Conservation (phyloP, 2,329 filamentous ascomycete genomes). For the Alternaria hordeiaustralica region DNA sequence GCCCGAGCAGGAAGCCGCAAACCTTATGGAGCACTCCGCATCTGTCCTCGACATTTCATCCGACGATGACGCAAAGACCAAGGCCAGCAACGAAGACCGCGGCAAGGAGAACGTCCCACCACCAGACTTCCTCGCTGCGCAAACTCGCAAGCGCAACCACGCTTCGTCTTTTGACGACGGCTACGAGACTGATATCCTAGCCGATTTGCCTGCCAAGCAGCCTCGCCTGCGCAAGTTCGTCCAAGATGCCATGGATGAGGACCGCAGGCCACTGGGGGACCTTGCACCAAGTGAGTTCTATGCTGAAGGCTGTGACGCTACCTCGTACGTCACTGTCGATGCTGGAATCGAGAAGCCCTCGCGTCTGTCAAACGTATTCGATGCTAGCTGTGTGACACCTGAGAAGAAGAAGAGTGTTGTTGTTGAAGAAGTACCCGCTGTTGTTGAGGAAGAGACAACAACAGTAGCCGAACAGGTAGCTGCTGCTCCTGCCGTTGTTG, state of each 20-base stretch:
- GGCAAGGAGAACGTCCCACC: conserved; percentile 97
- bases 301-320: conserved; percentile 45
- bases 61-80: conserved; percentile 75
- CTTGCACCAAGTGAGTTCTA: conserved; percentile 49
- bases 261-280: conserved; percentile 47
- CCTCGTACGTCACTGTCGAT: conserved; percentile 46
- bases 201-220: conserved; percentile 34
- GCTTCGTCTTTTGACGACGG: conserved; percentile 10
- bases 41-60: conserved; percentile 86
- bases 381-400: conserved; percentile 22
- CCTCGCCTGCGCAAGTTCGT: conserved; percentile 35
- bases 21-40: conserved; percentile 89
- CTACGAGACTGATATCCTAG: conserved; percentile 18
- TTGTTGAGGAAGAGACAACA: not conserved
- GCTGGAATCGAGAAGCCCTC: conserved; percentile 44
- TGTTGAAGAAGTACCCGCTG: not conserved
- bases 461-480: not conserved
- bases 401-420: conserved; percentile 17
- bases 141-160: conserved; percentile 17
- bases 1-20: conserved; percentile 87
- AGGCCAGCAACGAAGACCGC: conserved; percentile 62
- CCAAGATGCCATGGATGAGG: conserved; percentile 51
- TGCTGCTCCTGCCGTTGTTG: not conserved
- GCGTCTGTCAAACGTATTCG: conserved; percentile 44
- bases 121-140: conserved; percentile 45